Evolutionary conservation across 768 basidiomycete species (phyloP).

Genomic region (Galerina marginata): DNA sequence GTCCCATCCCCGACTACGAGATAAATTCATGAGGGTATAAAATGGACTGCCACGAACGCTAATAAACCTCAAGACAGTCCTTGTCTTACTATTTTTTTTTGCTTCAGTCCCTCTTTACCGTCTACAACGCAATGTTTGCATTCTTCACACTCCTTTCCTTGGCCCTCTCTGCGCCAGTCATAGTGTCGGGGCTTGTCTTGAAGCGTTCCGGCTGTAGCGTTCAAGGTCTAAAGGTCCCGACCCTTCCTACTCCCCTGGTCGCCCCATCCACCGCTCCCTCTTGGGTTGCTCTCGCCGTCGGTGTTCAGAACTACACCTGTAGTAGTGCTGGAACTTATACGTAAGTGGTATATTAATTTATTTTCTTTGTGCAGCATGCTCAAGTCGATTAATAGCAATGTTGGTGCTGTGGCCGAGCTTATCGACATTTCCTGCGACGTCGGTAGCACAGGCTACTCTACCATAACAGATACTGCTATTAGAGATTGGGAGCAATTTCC

Average conservation of each 20-base stretch:
- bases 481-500: slow-evolving; percentile 26
- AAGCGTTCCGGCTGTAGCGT: slow-evolving; percentile 30
- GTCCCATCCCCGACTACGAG: no score
- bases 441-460: slow-evolving; percentile 31
- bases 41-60: background rate
- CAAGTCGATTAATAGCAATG: slow-evolving; percentile 35
- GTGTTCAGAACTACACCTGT: slow-evolving; percentile 64
- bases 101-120: slow-evolving; percentile 1
- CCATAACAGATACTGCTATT: slow-evolving; percentile 30
- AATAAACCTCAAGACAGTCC: slow-evolving; percentile 14
- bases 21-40: slow-evolving; percentile 7
- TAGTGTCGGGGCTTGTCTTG: slow-evolving; percentile 15
- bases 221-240: slow-evolving; percentile 22
- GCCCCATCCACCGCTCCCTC: slow-evolving; percentile 38
- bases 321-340: slow-evolving; percentile 46
- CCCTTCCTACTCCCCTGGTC: slow-evolving; percentile 37
- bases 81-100: slow-evolving; percentile 19
- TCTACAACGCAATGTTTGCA: slow-evolving; percentile 12
- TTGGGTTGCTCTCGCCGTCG: slow-evolving; percentile 51
- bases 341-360: slow-evolving; percentile 34
- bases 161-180: slow-evolving; percentile 13
- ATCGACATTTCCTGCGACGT: slow-evolving; percentile 60
- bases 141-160: slow-evolving; percentile 23
- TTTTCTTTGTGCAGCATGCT: background rate
- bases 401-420: slow-evolving; percentile 57